These are phyloP conservation scores for Paecilomyces variotii DNA, from an alignment of 2,329 filamentous ascomycete genomes.

Conservation along the genomic window DNA sequence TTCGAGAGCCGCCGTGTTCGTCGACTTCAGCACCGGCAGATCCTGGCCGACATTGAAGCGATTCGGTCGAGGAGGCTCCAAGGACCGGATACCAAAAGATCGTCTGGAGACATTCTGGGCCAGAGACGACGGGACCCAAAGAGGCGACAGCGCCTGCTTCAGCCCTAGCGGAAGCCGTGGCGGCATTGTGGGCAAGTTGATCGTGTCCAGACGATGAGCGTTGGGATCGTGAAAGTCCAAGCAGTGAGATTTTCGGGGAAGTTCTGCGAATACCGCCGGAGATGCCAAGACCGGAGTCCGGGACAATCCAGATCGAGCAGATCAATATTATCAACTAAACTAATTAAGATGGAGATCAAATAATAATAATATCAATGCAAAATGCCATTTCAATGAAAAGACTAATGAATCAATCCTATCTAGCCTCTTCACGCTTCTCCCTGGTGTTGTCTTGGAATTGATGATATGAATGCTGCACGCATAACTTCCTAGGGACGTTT, in stretches of 20 bases:
- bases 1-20: slow-evolving; percentile 50
- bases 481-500: too few relatives aligned
- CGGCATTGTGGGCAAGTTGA: slow-evolving; percentile 19
- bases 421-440: too few relatives aligned
- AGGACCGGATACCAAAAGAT: slow-evolving; percentile 49
- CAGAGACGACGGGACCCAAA: slow-evolving; percentile 17
- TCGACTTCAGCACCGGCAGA: slow-evolving; percentile 47
- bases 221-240: neutral
- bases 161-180: slow-evolving; percentile 26
- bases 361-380: too few relatives aligned
- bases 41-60: slow-evolving; percentile 47
- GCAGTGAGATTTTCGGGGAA: neutral
- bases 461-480: too few relatives aligned
- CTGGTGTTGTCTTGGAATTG: too few relatives aligned
- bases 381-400: too few relatives aligned
- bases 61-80: slow-evolving; percentile 43
- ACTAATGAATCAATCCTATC: too few relatives aligned
- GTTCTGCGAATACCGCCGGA: neutral
- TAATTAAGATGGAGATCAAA: too few relatives aligned
- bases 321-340: too few relatives aligned
- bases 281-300: neutral
- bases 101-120: slow-evolving; percentile 21
- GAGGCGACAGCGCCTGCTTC: slow-evolving; percentile 19
- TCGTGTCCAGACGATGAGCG: neutral
- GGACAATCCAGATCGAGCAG: too few relatives aligned